phyloP scores from a whole-genome alignment of 305 asterid genomes.

The Fraxinus paxiana region DNA sequence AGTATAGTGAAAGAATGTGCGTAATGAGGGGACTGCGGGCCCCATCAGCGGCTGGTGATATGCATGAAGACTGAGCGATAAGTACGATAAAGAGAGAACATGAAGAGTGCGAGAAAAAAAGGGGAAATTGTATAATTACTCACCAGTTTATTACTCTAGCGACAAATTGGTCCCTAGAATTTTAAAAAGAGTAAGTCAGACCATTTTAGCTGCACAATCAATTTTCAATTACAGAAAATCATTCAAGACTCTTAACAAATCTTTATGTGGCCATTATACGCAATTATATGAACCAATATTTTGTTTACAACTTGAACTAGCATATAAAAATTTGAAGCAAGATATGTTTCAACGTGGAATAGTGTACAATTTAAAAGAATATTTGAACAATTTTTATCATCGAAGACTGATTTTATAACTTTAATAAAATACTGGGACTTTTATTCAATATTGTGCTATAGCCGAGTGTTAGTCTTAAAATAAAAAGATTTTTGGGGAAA shows the following conservation, averaged over 20 bases:
- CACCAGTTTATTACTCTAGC: background rate
- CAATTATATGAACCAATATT: background rate
- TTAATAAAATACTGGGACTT: no score
- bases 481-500: background rate
- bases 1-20: background rate
- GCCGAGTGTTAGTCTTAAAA: background rate
- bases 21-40: slow-evolving; percentile 18
- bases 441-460: background rate
- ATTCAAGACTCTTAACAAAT: background rate
- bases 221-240: background rate
- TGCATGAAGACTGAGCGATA: slow-evolving; percentile 34
- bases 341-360: background rate
- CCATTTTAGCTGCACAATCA: background rate
- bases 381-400: background rate
- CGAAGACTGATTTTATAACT: no score
- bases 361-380: background rate
- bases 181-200: background rate
- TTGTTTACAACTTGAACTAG: background rate
- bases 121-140: background rate
- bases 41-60: slow-evolving; percentile 10
- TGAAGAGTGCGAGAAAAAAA: background rate
- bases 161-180: background rate
- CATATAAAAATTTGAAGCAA: background rate
- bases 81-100: slow-evolving; percentile 15
- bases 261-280: background rate